Evolutionary conservation across 768 basidiomycete genomes (phyloP), one percentile per base, ranked within the genome.

Genomic region (Rhizopogon sp.): DNA sequence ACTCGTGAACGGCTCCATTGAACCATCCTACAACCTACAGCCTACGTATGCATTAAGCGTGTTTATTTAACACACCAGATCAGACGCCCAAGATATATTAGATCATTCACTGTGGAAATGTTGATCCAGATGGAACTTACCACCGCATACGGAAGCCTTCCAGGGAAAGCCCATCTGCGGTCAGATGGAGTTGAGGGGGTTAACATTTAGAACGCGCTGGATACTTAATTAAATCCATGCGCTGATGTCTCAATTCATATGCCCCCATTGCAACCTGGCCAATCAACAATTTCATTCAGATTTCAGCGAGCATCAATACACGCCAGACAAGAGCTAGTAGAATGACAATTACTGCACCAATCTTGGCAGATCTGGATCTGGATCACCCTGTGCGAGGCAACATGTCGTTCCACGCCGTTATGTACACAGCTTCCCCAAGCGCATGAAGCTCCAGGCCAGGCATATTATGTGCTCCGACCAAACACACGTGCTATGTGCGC

Each of bases 361-460:
- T 49, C 47, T 49, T 35, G 35, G 22, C 22, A 49, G 47, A 49
- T 49, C 47, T 13, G 35, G 35, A 49, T 49, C 47, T 49, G 47
- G 37, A 49, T 49, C 37, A 49, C 20, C 25, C 25, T 49, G 20
- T 49, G 47, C 47, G 47, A 49, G 47, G 47, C 47, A 25, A 25
- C 25, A 22, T 37, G 0, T 25, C 47, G 35, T 25, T 49, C 35
- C 47, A 16, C 47, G 22, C 47, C 35, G 14, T 37, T 49, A 49
- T 49, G 47, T 49, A 49, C 47, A 49, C 35, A 22, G 35, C 47
- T 49, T 49, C 47, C 14, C 20, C 20, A 8, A 33, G 9, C 7
- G 31, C 31, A 37, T 49, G 47, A 49, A 49, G 20, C 14, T 37
- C 16, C 33, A 49, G 47, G 47, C 46, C 39, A 49, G 35, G 35